These are phyloP conservation scores for Penicillium pancosmium DNA, from an alignment of 495 filamentous ascomycete genomes.

Conservation along the genomic window DNA sequence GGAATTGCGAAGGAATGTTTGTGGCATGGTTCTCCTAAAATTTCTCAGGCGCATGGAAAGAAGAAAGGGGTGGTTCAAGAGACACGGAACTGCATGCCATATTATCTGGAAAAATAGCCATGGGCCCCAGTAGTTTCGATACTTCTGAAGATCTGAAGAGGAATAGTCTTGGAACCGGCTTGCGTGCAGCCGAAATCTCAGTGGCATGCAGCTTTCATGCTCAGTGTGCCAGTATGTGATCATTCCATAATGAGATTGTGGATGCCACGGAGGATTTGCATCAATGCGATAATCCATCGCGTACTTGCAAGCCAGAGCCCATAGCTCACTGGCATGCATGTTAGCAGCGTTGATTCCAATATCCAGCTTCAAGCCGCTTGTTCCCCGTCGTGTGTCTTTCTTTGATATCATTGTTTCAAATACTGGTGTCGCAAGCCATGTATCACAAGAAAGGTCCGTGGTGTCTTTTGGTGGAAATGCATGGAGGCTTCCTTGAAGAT, in stretches of 20 bases:
- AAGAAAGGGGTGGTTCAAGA: constrained; percentile 49
- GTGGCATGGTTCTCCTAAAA: constrained; percentile 42
- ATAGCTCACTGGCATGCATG: constrained; percentile 42
- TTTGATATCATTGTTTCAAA: constrained; percentile 10
- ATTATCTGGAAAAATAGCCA: constrained; percentile 48
- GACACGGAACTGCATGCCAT: constrained; percentile 45
- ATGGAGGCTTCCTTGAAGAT: constrained; percentile 33
- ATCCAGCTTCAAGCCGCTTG: constrained; percentile 29
- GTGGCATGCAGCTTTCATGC: constrained; percentile 46
- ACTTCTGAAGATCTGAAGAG: constrained; percentile 33
- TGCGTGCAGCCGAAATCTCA: constrained; percentile 43
- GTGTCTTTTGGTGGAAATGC: constrained; percentile 9
- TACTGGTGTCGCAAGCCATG: neutral
- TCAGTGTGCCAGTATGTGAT: constrained; percentile 46
- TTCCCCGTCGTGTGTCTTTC: constrained; percentile 5
- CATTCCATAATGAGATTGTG: constrained; percentile 44
- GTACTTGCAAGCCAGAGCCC: constrained; percentile 44
- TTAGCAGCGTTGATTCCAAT: constrained; percentile 40
- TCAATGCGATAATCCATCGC: constrained; percentile 34
- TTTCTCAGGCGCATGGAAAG: constrained; percentile 45
- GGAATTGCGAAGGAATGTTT: constrained; percentile 39
- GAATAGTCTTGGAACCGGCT: constrained; percentile 41
- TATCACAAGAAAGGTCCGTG: neutral
- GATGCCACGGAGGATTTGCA: constrained; percentile 44
- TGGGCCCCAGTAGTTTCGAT: constrained; percentile 47